Base-by-base conservation (phyloP, 768 basidiomycete species). In the Arthromyces matolae region DNA sequence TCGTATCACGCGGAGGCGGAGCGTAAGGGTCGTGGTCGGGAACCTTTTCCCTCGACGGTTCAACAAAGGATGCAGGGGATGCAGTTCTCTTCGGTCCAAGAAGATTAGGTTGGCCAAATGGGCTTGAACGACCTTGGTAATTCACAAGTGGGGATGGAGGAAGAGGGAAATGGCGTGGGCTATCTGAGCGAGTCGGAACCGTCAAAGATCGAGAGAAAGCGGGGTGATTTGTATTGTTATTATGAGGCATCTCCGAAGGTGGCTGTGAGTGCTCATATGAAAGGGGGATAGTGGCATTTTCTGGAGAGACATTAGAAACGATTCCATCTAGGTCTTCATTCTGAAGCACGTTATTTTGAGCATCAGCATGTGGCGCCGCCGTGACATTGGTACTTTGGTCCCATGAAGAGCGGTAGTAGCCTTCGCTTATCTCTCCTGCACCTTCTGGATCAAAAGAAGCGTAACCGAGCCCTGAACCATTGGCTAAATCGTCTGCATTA, bases 131-230 rank as follows among this genome's bases (percentile, higher is more conserved):
- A 34, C 45, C 48, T 19, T 37, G 37, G 14, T 29, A 38, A 24
- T 44, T 45, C 8, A 13, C 35, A 14, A 18, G 42, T 22, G 57
- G 57, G 29, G 57, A 58, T 37, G 57, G 45, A 46, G 54, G 51
- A 24, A 54, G 47, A 23, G 49, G 32, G 35, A 40, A 16, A 13
- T 55, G 45, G 13, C 39, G 40, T 12, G 54, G 57, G 35, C 49
- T 53, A 28, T 36, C 34, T 10, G 51, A 42, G 18, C 49, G 49
- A 4, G 51, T 6, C 2, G 39, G 19, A 29, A 31, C 25, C 19
- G 25, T 41, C 5, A 27, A 5, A 13, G 39, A 42, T 9, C 22
- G 34, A 39, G 16, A 23, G 5, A 33, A 35, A 16, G 40, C 42
- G 22, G 43, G 14, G 19, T 18, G 34, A 27, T 38, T 27, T 3